Base-by-base conservation (phyloP, 2,329 filamentous ascomycete species). In the Pestalotiopsis fici region DNA sequence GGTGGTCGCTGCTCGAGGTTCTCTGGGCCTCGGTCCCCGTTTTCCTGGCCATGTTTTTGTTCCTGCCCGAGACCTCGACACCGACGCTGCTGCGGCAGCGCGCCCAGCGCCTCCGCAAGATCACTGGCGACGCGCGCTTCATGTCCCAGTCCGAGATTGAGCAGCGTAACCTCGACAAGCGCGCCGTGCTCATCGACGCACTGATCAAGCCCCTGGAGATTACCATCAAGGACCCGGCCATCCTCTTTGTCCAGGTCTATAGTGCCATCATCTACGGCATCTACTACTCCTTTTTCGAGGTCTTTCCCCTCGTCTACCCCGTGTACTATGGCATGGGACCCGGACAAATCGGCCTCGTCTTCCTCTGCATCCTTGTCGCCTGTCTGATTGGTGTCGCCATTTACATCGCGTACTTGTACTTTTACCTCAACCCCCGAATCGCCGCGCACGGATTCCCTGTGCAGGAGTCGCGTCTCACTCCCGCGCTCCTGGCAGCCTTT, bases 1-100 rank as follows among this genome's bases (percentile, higher is more conserved):
- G 88, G n/a, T 91, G 88, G 89, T 86, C 86, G 0, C 79, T 89
- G 12, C 89, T 86, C 82, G 87, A 90, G 73, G 86, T 90, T 66
- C 80, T 91, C 66, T 91, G 88, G 88, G 82, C 86, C 21, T 82
- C 87, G 0, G 83, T 81, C 0, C 89, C 89, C 0, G 75, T 90
- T 56, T 85, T 91, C 70, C 70, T 91, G n/a, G 65, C 85, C 64
- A 86, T 92, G 84, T 85, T 90, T 73, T 73, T 90, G 69, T 83
- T 88, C 69, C 83, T 92, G 27, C 90, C 90, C 0, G 90, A 93
- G 79, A 92, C 90, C 0, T 86, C 81, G 65, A 77, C 83, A 0
- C 79, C 83, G 7, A 90, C 84, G 68, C 89, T 92, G 72, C 84
- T 92, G 3, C 82, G 88, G 59, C 86, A 85, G 27, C 88, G 90